Evolutionary conservation across 768 basidiomycete genomes (phyloP).

Genomic region (Boletus subparvulus): DNA sequence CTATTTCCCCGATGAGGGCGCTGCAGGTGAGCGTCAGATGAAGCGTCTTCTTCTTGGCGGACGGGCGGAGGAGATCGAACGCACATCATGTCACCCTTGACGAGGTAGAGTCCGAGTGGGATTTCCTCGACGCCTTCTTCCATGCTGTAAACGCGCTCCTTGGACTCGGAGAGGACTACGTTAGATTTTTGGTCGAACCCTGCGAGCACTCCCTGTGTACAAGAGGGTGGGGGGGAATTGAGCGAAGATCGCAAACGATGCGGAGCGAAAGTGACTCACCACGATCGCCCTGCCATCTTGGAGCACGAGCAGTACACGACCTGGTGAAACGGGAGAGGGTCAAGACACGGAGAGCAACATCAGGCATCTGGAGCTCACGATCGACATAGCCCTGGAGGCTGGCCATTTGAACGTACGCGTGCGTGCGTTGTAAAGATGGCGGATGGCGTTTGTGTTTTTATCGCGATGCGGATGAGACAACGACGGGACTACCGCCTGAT

Average conservation of each 20-base stretch:
- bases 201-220: slow-evolving; percentile 74
- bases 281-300: slow-evolving; percentile 96
- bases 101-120: slow-evolving; percentile 91
- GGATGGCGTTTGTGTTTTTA: slow-evolving; percentile 1
- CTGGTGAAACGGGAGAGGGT: slow-evolving; percentile 37
- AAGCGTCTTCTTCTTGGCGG: neutral
- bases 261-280: slow-evolving; percentile 45
- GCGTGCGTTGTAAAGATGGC: slow-evolving; percentile 10
- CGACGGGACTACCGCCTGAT: no score
- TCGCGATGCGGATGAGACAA: neutral
- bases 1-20: slow-evolving; percentile 81
- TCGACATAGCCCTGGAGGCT: slow-evolving; percentile 92
- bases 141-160: slow-evolving; percentile 87
- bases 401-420: slow-evolving; percentile 55
- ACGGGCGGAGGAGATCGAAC: slow-evolving; percentile 32
- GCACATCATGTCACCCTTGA: slow-evolving; percentile 98
- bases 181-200: slow-evolving; percentile 97
- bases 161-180: slow-evolving; percentile 90
- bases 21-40: slow-evolving; percentile 34
- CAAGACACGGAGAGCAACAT: neutral
- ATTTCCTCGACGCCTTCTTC: slow-evolving; percentile 96
- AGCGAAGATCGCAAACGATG: neutral
- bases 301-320: slow-evolving; percentile 88
- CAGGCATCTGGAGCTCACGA: slow-evolving; percentile 46
- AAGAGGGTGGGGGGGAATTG: neutral